Evolutionary conservation across 2,329 filamentous ascomycete genomes (phyloP), one percentile per base, ranked within the genome.

Genomic region (Aspergillaceae sp.): DNA sequence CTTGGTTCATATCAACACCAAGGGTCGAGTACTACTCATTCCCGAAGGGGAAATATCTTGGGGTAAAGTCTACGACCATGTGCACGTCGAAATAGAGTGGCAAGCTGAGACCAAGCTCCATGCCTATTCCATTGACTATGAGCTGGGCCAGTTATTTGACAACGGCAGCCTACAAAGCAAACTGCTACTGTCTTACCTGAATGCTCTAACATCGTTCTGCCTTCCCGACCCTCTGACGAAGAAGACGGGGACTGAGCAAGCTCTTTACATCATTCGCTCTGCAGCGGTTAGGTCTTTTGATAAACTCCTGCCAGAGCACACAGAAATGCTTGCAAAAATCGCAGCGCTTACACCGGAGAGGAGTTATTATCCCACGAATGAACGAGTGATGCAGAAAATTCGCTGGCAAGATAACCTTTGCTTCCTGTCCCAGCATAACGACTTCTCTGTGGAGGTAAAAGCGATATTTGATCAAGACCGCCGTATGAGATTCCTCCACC

Each of bases 81-180:
- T 71, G 5, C 6, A 52, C 0, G 68, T 77, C 0, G 45, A 50
- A 0, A 69, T 77, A 6, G 41, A 46, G 9, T 53, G 37, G 42
- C 50, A 56, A 5, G 40, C 51, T 0, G 50, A 50, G 1, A 49
- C 48, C 3, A 54, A 51, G 5, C 54, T 67, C 4, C 71, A 78
- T 40, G 51, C 62, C 0, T 83, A 77, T 51, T 53, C 58, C 0
- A 56, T 84, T 0, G 75, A 84, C 48, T 40, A 51, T 0, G 59
- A 60, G 1, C 68, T 84, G 0, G 72, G 77, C 0, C 64, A 73
- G 2, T 54, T 85, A 0, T 49, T 68, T 0, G 75, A 77, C 11
- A 76, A 73, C 49, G 74, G 73, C 0, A 74, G 63, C 8, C 41
- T 80, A 0, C 67, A 72, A 7, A 77, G 75, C 56, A 77, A 74